These are phyloP conservation scores for Buddleja alternifolia DNA, from an alignment of 257 asterid genomes.

Conservation along the genomic window DNA sequence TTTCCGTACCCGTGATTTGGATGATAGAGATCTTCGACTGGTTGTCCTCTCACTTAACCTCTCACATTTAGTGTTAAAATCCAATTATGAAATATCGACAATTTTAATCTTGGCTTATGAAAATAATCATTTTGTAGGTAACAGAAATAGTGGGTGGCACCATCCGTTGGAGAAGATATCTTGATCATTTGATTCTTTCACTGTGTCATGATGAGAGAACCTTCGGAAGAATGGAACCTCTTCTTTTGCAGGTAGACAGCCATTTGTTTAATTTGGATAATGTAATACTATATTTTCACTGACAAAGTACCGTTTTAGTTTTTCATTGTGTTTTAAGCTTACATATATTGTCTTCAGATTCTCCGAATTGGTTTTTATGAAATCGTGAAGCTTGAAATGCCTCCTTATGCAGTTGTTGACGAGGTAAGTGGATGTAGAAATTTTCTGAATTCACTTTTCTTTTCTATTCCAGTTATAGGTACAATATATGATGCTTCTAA, in stretches of 20 bases:
- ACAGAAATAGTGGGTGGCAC: conserved; percentile 97
- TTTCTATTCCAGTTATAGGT: neutral
- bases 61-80: conserved; percentile 13
- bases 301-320: conserved; percentile 3
- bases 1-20: conserved; percentile 78
- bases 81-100: neutral
- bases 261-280: conserved; percentile 18
- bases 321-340: conserved; percentile 19
- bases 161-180: conserved; percentile 95
- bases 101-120: conserved; percentile 17
- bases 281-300: conserved; percentile 20
- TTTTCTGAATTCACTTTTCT: neutral
- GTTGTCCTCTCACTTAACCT: conserved; percentile 34
- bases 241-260: conserved; percentile 73
- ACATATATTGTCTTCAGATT: conserved; percentile 54
- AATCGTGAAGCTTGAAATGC: conserved; percentile 88
- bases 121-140: conserved; percentile 50
- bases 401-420: conserved; percentile 91
- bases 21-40: conserved; percentile 91
- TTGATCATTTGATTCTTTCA: conserved; percentile 90
- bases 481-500: neutral
- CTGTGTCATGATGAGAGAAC: conserved; percentile 70
- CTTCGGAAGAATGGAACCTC: conserved; percentile 87
- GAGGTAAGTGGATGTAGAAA: conserved; percentile 57
- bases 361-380: conserved; percentile 92